Conservation (phyloP, 257 asterid species). For the Capsicum rhomboideum region DNA sequence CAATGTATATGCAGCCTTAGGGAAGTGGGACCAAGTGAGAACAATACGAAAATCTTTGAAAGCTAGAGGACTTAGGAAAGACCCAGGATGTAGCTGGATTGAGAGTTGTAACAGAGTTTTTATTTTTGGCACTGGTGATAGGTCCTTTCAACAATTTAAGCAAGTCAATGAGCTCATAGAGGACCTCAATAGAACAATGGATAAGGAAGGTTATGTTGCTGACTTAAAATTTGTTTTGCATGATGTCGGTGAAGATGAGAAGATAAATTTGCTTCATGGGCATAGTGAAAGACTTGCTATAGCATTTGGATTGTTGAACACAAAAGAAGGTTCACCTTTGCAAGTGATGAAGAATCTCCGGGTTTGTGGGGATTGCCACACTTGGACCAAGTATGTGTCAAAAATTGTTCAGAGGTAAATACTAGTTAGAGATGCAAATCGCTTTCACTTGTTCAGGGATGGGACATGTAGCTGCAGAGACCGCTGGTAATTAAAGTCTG, state of each 20-base stretch:
- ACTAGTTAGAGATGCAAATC: constrained; percentile 51
- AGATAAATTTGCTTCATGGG: constrained; percentile 39
- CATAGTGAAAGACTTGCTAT: constrained; percentile 63
- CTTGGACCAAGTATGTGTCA: constrained; percentile 45
- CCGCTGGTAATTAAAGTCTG: constrained; percentile 29
- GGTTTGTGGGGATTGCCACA: constrained; percentile 67
- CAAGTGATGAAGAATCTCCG: constrained; percentile 56
- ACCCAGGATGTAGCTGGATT: constrained; percentile 75
- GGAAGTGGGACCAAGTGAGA: constrained; percentile 64
- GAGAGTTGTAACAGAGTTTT: constrained; percentile 42
- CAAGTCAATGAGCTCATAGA: constrained; percentile 34
- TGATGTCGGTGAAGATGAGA: constrained; percentile 50
- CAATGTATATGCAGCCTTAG: constrained; percentile 58
- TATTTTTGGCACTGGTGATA: constrained; percentile 42
- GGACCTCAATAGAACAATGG: constrained; percentile 35
- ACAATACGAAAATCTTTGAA: constrained; percentile 42
- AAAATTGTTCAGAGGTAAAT: constrained; percentile 44
- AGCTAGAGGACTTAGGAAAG: constrained; percentile 51
- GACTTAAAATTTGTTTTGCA: constrained; percentile 41
- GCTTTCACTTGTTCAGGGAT: constrained; percentile 52
- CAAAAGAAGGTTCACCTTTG: constrained; percentile 45
- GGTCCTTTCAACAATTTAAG: constrained; percentile 26
- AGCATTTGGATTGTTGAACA: constrained; percentile 47
- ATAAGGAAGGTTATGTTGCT: constrained; percentile 54
- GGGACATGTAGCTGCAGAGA: constrained; percentile 59